phyloP scores from a whole-genome alignment of 2,329 filamentous ascomycete species.

The Domatiomyces catenatus region DNA sequence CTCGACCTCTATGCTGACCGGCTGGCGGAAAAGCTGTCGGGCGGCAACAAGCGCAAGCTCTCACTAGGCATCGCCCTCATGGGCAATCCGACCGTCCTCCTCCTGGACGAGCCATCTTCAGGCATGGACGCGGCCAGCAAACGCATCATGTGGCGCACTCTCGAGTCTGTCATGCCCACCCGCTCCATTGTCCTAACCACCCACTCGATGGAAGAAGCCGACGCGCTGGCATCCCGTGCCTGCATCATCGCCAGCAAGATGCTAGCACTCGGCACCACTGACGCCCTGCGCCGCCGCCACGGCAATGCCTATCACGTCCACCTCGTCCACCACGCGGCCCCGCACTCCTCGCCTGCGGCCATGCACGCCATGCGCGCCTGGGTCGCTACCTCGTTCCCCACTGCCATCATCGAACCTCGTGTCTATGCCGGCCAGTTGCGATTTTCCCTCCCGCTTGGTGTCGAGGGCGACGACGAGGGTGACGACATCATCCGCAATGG shows the following conservation, averaged over 20 bases:
- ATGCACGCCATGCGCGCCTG: slow-evolving; percentile 52
- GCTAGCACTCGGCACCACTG: slow-evolving; percentile 66
- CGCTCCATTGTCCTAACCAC: slow-evolving; percentile 80
- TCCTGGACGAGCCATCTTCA: slow-evolving; percentile 77
- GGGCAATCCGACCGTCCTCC: slow-evolving; percentile 73
- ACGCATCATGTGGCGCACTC: slow-evolving; percentile 80
- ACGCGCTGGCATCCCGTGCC: slow-evolving; percentile 66
- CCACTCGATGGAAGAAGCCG: slow-evolving; percentile 90
- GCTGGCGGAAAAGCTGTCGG: slow-evolving; percentile 66
- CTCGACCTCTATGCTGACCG: slow-evolving; percentile 54
- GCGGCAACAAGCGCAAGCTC: slow-evolving; percentile 88
- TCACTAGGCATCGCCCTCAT: slow-evolving; percentile 80
- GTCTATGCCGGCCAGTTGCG: slow-evolving; percentile 74
- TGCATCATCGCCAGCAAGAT: slow-evolving; percentile 77
- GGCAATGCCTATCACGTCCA: slow-evolving; percentile 72
- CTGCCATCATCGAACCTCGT: slow-evolving; percentile 54
- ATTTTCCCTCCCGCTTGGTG: slow-evolving; percentile 50
- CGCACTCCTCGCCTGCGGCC: slow-evolving; percentile 53
- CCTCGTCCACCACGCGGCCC: slow-evolving; percentile 58
- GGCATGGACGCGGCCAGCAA: slow-evolving; percentile 86
- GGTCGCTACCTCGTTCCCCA: slow-evolving; percentile 46
- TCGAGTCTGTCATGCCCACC: slow-evolving; percentile 57
- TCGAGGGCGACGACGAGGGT: slow-evolving; percentile 1
- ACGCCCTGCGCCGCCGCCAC: slow-evolving; percentile 56
- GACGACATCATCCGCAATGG: background rate